Evolutionary conservation across 495 filamentous ascomycete genomes (phyloP), one percentile per base, ranked within the genome.

Genomic region (Pyrenula aspistea): DNA sequence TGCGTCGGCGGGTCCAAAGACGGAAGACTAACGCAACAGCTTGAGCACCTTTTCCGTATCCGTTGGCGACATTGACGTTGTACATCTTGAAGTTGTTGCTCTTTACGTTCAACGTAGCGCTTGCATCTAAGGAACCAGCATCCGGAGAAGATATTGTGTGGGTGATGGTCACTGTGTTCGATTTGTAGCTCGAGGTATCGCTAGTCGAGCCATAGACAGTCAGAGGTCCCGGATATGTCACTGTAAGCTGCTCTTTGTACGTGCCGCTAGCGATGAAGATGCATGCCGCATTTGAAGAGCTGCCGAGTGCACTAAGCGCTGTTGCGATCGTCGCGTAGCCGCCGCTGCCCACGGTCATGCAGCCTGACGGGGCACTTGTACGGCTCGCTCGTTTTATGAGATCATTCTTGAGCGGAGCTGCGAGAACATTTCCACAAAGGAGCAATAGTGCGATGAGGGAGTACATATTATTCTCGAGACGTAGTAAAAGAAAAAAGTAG

Each of bases 141-240:
- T 73, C 62, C 0, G 76, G 72, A 23, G 80, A 80, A 36, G 71
- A 70, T 20, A 71, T 65, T 3, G 68, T 72, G 52, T 77, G 70
- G 0, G 77, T 82, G 60, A 87, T 83, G 21, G 77, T 85, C 12
- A 85, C 83, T 2, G 71, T 71, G 61, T 87, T 88, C 50, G 70
- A 57, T 12, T 72, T 61, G 65, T 86, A 87, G 12, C 65, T 68
- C 19, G 67, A 57, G 0, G 76, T 79, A 61, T 86, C 71, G 2
- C 70, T 65, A 2, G 84, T 87, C 59, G 76, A 73, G 11, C 85
- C 84, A 58, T 86, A 78, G 2, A 70, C 3, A 0, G 68, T 70
- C 57, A 72, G 54, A 4, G 51, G 53, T 21, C 66, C 66, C 1
- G 53, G 55, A 47, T 68, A 71, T 12, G 64, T 42, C 59, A 88